Evolutionary conservation across 192 early-diverging fungal genomes (phyloP).

Genomic region (Geranomyces variabilis): DNA sequence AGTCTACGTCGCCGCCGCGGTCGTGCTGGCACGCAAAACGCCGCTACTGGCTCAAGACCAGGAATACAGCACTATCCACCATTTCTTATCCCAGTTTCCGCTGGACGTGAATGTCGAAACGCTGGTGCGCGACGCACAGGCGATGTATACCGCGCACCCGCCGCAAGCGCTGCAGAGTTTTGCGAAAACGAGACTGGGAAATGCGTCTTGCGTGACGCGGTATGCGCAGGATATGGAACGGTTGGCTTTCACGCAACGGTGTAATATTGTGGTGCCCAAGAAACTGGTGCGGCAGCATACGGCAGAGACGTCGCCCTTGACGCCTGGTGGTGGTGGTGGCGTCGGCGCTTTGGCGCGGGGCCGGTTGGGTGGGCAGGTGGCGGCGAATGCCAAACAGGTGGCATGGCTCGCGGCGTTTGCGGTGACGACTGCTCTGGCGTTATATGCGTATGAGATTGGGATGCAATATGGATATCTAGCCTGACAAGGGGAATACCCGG

Average conservation of each 20-base stretch:
- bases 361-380: neutral
- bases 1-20: constrained; percentile 62
- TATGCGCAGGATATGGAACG: constrained; percentile 15
- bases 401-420: constrained; percentile 12
- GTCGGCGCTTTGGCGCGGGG: neutral
- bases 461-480: constrained; percentile 1
- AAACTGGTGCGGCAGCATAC: constrained; percentile 13
- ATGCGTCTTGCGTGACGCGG: constrained; percentile 14
- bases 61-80: constrained; percentile 21
- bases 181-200: neutral
- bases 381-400: constrained; percentile 4
- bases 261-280: neutral
- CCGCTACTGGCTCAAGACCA: constrained; percentile 1
- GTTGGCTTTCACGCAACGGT: neutral
- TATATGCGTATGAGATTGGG: constrained; percentile 22
- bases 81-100: constrained; percentile 26
- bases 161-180: constrained; percentile 7
- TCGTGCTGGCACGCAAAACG: constrained; percentile 16
- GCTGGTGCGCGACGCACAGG: constrained; percentile 11
- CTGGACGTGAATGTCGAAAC: constrained; percentile 1
- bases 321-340: neutral
- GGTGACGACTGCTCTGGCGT: constrained; percentile 19
- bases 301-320: neutral
- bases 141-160: constrained; percentile 9
- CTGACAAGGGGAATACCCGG: neutral